phyloP scores from a whole-genome alignment of 225 moss, liverwort and hornwort genomes.

The Rhytidiadelphus loreus region DNA sequence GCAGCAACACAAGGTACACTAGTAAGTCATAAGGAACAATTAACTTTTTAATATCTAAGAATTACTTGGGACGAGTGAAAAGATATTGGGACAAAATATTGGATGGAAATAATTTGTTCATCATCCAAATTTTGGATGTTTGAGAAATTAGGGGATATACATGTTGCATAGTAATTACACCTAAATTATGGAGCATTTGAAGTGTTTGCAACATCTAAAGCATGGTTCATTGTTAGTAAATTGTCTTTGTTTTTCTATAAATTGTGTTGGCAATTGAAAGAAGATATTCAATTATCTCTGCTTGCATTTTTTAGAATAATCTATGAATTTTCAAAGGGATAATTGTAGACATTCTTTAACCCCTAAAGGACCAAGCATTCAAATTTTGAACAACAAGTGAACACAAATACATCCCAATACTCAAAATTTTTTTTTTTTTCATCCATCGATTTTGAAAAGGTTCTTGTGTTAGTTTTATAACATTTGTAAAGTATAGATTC shows the following conservation, averaged over 20 bases:
- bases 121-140: not conserved
- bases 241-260: not conserved
- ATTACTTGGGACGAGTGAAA: not conserved
- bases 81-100: not conserved
- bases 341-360: not conserved
- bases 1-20: no score
- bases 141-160: rapidly evolving
- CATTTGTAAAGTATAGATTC: no score
- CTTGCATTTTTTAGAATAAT: not conserved
- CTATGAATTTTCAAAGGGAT: not conserved
- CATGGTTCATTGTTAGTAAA: rapidly evolving
- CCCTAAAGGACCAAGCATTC: no score
- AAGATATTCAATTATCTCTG: not conserved
- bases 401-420: no score
- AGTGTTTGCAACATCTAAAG: not conserved
- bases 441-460: no score
- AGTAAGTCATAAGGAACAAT: not conserved
- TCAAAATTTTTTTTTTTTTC: no score
- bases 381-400: no score
- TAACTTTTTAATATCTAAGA: not conserved
- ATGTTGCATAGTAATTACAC: not conserved
- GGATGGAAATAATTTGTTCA: not conserved
- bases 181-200: not conserved
- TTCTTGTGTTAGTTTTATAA: no score
- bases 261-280: not conserved